Evolutionary conservation across 192 early-diverging fungal genomes (phyloP).

Genomic region (Backusella luteola): DNA sequence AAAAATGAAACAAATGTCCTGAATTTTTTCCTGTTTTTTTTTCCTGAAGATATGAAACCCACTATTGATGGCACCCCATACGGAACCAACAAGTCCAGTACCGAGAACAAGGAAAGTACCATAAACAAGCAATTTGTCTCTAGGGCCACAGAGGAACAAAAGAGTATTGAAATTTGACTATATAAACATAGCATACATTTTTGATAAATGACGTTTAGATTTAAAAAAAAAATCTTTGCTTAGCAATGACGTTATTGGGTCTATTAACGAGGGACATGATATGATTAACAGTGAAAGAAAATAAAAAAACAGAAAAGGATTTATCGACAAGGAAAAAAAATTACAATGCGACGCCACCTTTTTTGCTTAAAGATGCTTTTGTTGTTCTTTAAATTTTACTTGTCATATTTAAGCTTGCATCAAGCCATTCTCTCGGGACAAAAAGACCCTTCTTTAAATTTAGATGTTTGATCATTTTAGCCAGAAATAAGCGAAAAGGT

Average conservation of each 20-base stretch:
- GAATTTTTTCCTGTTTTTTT: no score
- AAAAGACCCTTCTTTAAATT: not conserved
- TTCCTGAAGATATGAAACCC: no score
- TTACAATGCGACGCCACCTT: not conserved
- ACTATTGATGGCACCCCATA: conserved; percentile 24
- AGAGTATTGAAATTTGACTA: conserved; percentile 33
- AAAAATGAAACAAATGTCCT: no score
- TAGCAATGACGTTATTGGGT: conserved; percentile 29
- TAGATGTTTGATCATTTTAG: not conserved
- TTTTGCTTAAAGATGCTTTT: not conserved
- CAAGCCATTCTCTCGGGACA: no score
- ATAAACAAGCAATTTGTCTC: conserved; percentile 35
- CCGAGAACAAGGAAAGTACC: conserved; percentile 30
- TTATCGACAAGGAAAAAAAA: not conserved
- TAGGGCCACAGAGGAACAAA: conserved; percentile 38
- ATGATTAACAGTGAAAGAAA: conserved; percentile 1
- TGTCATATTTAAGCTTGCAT: no score
- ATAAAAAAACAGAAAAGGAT: not conserved
- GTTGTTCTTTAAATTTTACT: no score
- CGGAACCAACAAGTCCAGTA: conserved; percentile 33
- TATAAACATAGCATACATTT: not conserved
- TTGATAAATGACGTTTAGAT: not conserved
- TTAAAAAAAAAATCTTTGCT: conserved; percentile 21
- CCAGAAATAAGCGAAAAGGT: not conserved
- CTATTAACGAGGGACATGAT: conserved; percentile 34